Base-by-base conservation (phyloP, 805 yeast species). In the Yamadazyma laniorum region DNA sequence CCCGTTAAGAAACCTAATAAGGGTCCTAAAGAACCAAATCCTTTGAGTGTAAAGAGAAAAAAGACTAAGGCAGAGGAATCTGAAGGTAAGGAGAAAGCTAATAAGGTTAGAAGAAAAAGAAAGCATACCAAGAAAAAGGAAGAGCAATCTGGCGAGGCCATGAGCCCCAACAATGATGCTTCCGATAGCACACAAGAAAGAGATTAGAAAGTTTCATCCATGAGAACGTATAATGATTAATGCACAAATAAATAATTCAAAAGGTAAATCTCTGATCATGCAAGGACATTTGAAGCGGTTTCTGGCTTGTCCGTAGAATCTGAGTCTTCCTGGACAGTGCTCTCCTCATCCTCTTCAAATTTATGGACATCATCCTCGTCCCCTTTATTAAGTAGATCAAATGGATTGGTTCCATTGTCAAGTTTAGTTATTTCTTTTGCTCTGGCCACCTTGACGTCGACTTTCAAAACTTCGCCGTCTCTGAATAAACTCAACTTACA, bases 11-110 rank as follows among this genome's bases (percentile, higher is more conserved):
- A 75, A 56, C 81, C 78, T 60, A 72, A 77, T 44, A 78, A 70
- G 50, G 89, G 90, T 3, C 83, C 88, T 8, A 84, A 80, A 50
- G 90, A 75, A 21, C 96, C 96, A 5, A 91, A 91, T 57, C 97
- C 98, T 1, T 66, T 91, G 51, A 89, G 97, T 65, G 68, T 88
- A 36, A 89, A 87, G 65, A 88, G 83, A 70, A 83, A 80, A 66
- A 77, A 75, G 59, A 26, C 23, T 3, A 29, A 27, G n/a, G 29
- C 5, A 9, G 25, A 18, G 8, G 27, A 34, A 9, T 2, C 8
- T 4, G 16, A n/a, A 11, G 19, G 16, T 8, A 27, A 17, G 7
- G 36, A 35, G 27, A 36, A 28, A 16, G 23, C 9, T 21, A 21
- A 6, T 6, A 35, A 34, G 33, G 49, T 48, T 26, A 54, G 55